These are phyloP conservation scores for Lactarius akahatsu DNA, from an alignment of 768 basidiomycete genomes.

Conservation along the genomic window DNA sequence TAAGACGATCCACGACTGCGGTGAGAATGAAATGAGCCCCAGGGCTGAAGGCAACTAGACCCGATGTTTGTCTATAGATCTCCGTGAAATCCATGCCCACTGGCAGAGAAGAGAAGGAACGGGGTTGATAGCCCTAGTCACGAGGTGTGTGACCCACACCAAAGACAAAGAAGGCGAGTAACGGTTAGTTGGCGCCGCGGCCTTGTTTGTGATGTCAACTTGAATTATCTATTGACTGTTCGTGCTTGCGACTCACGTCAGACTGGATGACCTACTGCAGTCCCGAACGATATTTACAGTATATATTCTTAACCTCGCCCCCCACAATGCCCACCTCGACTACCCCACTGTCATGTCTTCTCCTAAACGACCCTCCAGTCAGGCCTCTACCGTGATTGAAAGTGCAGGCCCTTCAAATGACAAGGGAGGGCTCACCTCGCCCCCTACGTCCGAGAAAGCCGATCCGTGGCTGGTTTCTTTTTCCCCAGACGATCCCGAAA, in stretches of 20 bases:
- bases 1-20: constrained; percentile 72
- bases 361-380: constrained; percentile 10
- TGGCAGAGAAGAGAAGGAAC: not conserved
- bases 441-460: constrained; percentile 3
- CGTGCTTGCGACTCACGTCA: constrained; percentile 12
- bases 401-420: not conserved
- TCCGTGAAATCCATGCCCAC: constrained; percentile 80
- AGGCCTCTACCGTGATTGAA: constrained; percentile 19
- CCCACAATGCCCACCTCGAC: not conserved
- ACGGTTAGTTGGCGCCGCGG: not conserved
- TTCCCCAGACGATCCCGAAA: constrained; percentile 9
- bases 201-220: not conserved
- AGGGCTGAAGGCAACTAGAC: constrained; percentile 78
- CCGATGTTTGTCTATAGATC: constrained; percentile 68
- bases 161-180: not conserved
- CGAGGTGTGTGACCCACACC: not conserved
- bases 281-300: not conserved
- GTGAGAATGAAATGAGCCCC: constrained; percentile 86
- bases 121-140: not conserved
- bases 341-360: constrained; percentile 14
- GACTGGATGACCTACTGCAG: constrained; percentile 10
- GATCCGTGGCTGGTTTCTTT: constrained; percentile 29
- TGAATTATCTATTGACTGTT: not conserved
- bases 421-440: not conserved
- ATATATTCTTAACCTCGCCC: not conserved